Evolutionary conservation across 2,329 filamentous ascomycete genomes (phyloP).

Genomic region (Teratosphaeria pseudoeucalypti): DNA sequence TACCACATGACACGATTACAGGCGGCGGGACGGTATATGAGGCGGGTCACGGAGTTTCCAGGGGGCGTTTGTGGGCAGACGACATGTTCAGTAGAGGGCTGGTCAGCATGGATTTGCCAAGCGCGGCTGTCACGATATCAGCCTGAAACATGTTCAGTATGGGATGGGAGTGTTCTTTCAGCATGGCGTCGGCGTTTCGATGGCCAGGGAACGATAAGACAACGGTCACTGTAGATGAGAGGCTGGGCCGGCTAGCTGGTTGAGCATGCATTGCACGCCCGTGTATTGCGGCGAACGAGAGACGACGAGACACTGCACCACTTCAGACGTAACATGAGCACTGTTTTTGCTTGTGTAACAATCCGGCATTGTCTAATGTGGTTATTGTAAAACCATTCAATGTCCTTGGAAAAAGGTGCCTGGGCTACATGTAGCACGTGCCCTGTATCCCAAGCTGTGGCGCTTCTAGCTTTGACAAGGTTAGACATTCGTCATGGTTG

Average conservation of each 20-base stretch:
- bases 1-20: background rate
- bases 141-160: background rate
- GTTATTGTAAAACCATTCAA: too few relatives aligned
- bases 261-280: background rate
- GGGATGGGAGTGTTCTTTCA: background rate
- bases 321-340: background rate
- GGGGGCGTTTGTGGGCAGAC: background rate
- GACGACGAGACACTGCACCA: background rate
- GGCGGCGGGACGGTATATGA: background rate
- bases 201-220: background rate
- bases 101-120: background rate
- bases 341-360: background rate
- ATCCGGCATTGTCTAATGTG: background rate
- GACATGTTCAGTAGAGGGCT: background rate
- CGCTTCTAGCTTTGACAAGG: background rate
- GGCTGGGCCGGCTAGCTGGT: background rate
- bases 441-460: background rate
- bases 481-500: background rate
- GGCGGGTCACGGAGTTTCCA: background rate
- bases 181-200: constrained; percentile 17
- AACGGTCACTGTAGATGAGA: background rate
- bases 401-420: background rate
- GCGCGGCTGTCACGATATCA: background rate
- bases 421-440: background rate
- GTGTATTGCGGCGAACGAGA: background rate